phyloP scores from a whole-genome alignment of 768 basidiomycete genomes.

The Podaxis pistillaris region DNA sequence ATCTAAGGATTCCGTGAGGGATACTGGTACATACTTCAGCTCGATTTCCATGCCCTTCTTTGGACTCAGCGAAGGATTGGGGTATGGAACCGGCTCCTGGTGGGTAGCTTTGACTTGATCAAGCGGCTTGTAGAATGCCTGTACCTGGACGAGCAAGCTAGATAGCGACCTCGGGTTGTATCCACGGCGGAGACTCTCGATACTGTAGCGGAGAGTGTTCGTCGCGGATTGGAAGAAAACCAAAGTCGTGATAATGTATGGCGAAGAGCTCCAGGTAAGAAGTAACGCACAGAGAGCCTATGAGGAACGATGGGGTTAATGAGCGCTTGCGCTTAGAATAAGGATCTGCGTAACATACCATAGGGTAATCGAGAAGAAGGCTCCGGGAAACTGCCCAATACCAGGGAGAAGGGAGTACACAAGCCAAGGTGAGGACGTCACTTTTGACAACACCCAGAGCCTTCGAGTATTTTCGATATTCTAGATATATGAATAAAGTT shows the following conservation, averaged over 20 bases:
- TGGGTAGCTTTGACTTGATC: too few species aligned
- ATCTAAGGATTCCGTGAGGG: not conserved
- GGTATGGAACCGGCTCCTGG: too few species aligned
- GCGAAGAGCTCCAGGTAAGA: conserved; percentile 22
- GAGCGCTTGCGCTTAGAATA: too few species aligned
- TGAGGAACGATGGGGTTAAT: not conserved
- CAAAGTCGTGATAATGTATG: conserved; percentile 30
- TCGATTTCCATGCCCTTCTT: conserved; percentile 24
- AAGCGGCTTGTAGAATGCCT: too few species aligned
- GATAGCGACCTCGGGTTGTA: conserved; percentile 12
- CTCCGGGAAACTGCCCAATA: too few species aligned
- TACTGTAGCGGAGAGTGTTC: conserved; percentile 17
- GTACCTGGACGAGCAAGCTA: too few species aligned
- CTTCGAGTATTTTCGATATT: conserved; percentile 32
- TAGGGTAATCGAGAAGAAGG: too few species aligned
- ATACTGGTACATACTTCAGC: conserved; percentile 19
- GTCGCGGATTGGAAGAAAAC: conserved; percentile 33
- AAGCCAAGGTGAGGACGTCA: conserved; percentile 29
- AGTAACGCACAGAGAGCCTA: conserved; percentile 25
- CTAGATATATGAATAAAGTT: conserved; percentile 21
- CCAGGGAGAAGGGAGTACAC: conserved; percentile 5
- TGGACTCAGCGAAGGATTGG: not conserved
- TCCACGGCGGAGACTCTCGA: conserved; percentile 13
- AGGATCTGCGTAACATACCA: too few species aligned
- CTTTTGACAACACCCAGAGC: conserved; percentile 28